Conservation (phyloP, 441 rosid genomes). For the Bocquillonia castaneifolia region DNA sequence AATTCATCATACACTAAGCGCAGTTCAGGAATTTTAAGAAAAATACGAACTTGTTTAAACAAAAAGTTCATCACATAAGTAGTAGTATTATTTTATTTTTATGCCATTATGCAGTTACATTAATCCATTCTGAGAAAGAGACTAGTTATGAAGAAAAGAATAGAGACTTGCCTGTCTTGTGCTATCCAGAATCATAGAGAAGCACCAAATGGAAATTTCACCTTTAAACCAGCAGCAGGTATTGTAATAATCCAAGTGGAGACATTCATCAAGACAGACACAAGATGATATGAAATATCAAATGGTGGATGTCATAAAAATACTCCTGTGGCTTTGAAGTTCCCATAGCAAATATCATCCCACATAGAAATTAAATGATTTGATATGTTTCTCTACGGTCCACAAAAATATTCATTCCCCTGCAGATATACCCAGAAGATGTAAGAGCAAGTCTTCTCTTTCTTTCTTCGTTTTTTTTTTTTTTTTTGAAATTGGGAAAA, state of each 20-base stretch:
- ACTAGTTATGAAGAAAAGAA: neutral
- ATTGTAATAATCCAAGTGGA: neutral
- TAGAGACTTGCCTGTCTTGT: slow-evolving; percentile 3
- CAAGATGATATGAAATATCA: neutral
- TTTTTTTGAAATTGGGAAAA: no score
- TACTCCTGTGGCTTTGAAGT: neutral
- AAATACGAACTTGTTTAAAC: neutral
- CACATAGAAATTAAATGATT: neutral
- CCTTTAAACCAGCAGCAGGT: neutral
- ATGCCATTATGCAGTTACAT: neutral
- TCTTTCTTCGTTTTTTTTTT: no score
- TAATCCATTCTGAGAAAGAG: neutral
- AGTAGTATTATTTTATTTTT: neutral
- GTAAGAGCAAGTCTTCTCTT: neutral
- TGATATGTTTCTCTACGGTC: slow-evolving; percentile 11
- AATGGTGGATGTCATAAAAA: neutral
- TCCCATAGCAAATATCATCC: slow-evolving; percentile 1
- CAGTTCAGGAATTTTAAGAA: no score
- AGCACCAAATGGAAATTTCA: neutral
- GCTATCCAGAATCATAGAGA: neutral
- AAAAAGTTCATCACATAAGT: neutral
- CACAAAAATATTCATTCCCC: slow-evolving; percentile 4
- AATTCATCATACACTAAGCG: neutral
- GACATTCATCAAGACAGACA: neutral
- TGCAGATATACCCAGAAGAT: neutral